These are phyloP conservation scores for Ochromonas danica DNA, from an alignment of 108 stramenopile genomes.

Conservation along the genomic window DNA sequence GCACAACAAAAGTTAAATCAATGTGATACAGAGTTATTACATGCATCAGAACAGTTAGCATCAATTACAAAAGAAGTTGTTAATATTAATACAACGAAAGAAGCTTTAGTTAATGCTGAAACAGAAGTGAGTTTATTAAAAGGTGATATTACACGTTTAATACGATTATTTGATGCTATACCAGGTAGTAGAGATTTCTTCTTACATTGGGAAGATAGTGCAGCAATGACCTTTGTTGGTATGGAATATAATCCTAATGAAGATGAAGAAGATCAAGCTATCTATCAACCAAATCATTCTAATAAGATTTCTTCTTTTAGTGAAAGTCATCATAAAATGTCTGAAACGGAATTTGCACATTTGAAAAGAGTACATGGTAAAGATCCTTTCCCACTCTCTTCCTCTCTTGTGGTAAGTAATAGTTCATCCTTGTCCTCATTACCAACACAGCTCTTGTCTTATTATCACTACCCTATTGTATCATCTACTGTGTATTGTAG, in stretches of 20 bases:
- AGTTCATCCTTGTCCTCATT: background rate
- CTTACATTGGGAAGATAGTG: constrained; percentile 29
- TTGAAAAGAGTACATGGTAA: constrained; percentile 24
- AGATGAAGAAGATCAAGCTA: no score
- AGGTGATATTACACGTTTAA: constrained; percentile 28
- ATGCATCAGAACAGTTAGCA: constrained; percentile 27
- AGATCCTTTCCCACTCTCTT: background rate
- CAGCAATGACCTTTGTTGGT: background rate
- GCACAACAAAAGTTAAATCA: background rate
- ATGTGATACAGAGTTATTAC: constrained; percentile 19
- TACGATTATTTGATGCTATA: constrained; percentile 1
- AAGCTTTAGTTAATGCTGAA: constrained; percentile 12
- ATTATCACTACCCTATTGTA: background rate
- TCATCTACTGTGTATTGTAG: constrained; percentile 2
- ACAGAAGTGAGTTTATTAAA: constrained; percentile 30
- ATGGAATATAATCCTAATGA: background rate
- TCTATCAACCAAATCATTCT: no score
- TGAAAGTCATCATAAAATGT: background rate
- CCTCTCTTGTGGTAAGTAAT: constrained; percentile 11
- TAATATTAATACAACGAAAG: constrained; percentile 1
- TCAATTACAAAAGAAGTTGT: constrained; percentile 7
- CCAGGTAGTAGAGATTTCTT: constrained; percentile 14
- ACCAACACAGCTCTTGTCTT: background rate
- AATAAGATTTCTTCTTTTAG: no score
- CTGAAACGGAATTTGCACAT: constrained; percentile 19